Base-by-base conservation (phyloP, 2,329 filamentous ascomycete genomes). In the Xylariaceae sp. region DNA sequence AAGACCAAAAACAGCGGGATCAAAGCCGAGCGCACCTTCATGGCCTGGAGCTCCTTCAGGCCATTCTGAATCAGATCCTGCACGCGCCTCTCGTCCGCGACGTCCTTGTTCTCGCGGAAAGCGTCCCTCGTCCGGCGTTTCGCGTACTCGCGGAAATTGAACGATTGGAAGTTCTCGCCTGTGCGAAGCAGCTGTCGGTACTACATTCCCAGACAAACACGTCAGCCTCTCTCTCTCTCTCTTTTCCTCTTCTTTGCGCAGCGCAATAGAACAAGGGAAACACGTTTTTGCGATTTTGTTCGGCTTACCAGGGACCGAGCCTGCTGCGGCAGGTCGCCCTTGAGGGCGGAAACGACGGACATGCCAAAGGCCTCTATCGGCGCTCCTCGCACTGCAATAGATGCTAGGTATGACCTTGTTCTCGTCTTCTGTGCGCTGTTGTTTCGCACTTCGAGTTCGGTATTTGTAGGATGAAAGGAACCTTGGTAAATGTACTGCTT, bases 131-230 rank as follows among this genome's bases (percentile, higher is more conserved):
- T 96, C 75, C 93, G 85, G 72, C 94, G 88, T 76, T 87, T 89
- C 56, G 94, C 92, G 76, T 99, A 99, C 75, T 97, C 93, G 77
- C 94, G 86, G 82, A 97, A 99, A 78, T 97, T 99, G 81, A 97
- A 99, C 67, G 89, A 86, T 63, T 91, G 85, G 75, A 99, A 97
- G 72, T 96, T 89, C 63, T 83, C 82, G 63, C 91, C 87, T 74
- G 94, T 89, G 68, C 92, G 89, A 70, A 97, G 81, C 69, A 99
- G 80, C 71, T 93, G 93, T 66, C 94, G 92, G 77, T 96, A 97
- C 92, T 96, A 65, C 51, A 55, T 51, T 54, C 56, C 42, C 58
- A 13, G 17, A 45, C 48, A 56, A 60, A 30, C 23, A 30, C 23
- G 23, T 30, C 23, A 30, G 23, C 23, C 23, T 30, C 23, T 30